phyloP scores from a whole-genome alignment of 495 filamentous ascomycete species.

The Neurospora cerealis region DNA sequence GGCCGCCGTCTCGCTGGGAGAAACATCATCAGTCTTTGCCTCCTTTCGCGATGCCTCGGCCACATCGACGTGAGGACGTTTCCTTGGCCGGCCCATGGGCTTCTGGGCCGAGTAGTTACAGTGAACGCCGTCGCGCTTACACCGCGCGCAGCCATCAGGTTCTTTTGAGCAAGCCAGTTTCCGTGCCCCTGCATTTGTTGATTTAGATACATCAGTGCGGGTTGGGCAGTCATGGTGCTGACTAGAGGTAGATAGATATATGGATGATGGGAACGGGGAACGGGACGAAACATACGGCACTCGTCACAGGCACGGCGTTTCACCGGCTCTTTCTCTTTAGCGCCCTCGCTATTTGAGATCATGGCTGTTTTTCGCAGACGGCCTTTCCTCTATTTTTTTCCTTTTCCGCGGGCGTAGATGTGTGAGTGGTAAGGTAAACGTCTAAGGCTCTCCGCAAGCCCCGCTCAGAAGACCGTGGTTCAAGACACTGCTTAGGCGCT shows the following conservation, averaged over 20 bases:
- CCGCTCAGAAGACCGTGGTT: not conserved
- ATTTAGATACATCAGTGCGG: constrained; percentile 12
- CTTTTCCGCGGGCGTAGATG: not conserved
- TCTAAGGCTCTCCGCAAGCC: not conserved
- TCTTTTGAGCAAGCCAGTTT: constrained; percentile 56
- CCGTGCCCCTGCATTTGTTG: constrained; percentile 35
- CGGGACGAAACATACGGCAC: constrained; percentile 40
- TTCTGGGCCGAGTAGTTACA: constrained; percentile 54
- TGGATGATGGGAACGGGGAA: not conserved
- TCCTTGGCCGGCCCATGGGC: constrained; percentile 52
- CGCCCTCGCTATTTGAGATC: not conserved
- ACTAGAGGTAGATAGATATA: not conserved
- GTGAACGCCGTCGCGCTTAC: constrained; percentile 39
- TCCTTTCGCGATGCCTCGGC: constrained; percentile 1
- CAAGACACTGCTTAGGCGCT: not conserved
- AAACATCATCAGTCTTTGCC: not conserved
- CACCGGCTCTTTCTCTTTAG: constrained; percentile 7
- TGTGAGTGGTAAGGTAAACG: not conserved
- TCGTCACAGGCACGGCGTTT: constrained; percentile 53
- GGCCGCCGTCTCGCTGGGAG: not conserved
- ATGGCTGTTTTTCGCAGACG: not conserved
- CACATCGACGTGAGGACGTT: constrained; percentile 36
- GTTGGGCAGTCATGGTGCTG: not conserved
- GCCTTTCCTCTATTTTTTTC: not conserved
- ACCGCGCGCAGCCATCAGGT: constrained; percentile 44